These are phyloP conservation scores for Pestalotiopsis sp. DNA, from an alignment of 2,329 filamentous ascomycete genomes.

Conservation along the genomic window DNA sequence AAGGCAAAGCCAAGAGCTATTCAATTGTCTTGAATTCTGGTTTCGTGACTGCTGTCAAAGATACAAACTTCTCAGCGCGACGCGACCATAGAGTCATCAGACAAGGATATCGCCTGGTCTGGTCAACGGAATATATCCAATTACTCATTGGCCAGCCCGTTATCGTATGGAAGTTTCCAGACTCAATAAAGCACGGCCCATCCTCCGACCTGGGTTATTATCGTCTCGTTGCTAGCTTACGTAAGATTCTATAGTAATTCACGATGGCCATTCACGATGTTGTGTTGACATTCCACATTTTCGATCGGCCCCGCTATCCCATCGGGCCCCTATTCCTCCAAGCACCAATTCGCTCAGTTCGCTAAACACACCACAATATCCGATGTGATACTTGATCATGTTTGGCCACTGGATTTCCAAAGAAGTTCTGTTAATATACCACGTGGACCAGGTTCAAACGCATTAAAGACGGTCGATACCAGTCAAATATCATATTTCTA, in stretches of 20 bases:
- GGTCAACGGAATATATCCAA: not conserved
- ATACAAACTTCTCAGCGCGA: too few relatives aligned
- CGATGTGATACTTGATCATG: not conserved
- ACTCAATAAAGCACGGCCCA: not conserved
- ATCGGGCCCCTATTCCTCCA: not conserved
- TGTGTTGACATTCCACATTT: not conserved
- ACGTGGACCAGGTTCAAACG: too few relatives aligned
- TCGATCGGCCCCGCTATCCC: not conserved
- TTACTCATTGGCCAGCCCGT: not conserved
- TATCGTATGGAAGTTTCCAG: not conserved
- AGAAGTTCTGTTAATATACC: too few relatives aligned
- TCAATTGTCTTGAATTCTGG: not conserved
- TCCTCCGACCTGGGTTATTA: not conserved
- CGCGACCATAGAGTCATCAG: not conserved
- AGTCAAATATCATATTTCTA: too few relatives aligned
- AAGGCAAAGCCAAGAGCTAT: not conserved
- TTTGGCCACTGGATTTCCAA: not conserved
- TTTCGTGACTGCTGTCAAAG: not conserved
- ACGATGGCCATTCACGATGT: not conserved
- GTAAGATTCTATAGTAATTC: not conserved
- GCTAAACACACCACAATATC: not conserved
- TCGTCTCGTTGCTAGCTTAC: not conserved
- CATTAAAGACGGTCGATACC: too few relatives aligned
- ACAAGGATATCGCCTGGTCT: not conserved
- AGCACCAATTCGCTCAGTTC: not conserved